These are phyloP conservation scores for Bruguiera gymnorhiza DNA, from an alignment of 345 rosid genomes.

Conservation along the genomic window DNA sequence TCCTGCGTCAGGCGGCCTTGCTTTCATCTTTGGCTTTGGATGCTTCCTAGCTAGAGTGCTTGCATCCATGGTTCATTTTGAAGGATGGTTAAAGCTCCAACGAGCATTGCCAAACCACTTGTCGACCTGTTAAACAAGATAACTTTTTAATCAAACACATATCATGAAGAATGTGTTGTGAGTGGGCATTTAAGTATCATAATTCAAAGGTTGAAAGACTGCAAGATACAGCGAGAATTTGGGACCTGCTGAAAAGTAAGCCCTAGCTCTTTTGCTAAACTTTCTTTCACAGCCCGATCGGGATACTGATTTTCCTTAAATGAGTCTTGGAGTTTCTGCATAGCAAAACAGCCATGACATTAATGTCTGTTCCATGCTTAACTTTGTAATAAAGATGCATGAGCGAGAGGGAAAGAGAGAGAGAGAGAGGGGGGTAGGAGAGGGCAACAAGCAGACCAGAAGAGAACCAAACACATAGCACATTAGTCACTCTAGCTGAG, in stretches of 20 bases:
- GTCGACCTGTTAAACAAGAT: conserved; percentile 42
- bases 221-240: background rate
- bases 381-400: background rate
- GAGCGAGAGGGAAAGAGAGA: background rate
- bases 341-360: conserved; percentile 9
- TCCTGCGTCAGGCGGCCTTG: background rate
- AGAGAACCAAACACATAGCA: background rate
- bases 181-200: too few relatives aligned
- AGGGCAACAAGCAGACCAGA: background rate
- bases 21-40: conserved; percentile 11
- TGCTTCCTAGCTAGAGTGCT: conserved; percentile 25
- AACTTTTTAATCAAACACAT: too few relatives aligned
- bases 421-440: background rate
- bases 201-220: background rate
- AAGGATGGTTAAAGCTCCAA: conserved; percentile 54
- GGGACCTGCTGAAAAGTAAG: conserved; percentile 62
- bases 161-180: too few relatives aligned
- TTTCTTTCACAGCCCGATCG: conserved; percentile 52
- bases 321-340: conserved; percentile 55
- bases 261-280: conserved; percentile 58
- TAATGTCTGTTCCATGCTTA: background rate
- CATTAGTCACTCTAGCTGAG: too few relatives aligned
- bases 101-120: conserved; percentile 88
- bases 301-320: conserved; percentile 74
- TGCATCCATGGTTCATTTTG: conserved; percentile 19